Evolutionary conservation across 306 rosid genomes (phyloP).

Genomic region (Pterocarpus macrocarpus): DNA sequence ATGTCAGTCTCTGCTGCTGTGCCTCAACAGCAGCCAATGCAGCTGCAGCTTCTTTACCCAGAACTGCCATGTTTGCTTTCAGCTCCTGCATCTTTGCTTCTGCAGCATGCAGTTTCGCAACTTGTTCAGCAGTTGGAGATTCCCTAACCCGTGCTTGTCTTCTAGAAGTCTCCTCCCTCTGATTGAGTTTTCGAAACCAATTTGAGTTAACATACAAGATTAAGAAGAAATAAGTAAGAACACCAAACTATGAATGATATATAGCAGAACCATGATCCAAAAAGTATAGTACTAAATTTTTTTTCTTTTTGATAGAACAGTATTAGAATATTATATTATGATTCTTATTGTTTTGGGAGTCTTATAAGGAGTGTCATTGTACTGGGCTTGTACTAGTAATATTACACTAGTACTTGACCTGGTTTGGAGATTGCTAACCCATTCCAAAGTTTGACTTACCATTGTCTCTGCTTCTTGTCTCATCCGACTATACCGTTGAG

Average conservation of each 20-base stretch:
- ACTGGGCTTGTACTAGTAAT: neutral
- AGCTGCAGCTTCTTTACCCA: constrained; percentile 94
- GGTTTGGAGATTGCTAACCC: constrained; percentile 24
- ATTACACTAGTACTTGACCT: constrained; percentile 9
- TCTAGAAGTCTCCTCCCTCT: constrained; percentile 82
- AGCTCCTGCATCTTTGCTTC: constrained; percentile 90
- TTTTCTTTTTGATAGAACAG: no score
- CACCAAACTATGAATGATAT: constrained; percentile 18
- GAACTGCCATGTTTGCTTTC: constrained; percentile 91
- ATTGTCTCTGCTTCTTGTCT: constrained; percentile 94
- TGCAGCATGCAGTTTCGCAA: constrained; percentile 87
- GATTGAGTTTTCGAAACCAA: constrained; percentile 54
- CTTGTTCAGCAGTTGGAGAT: constrained; percentile 79
- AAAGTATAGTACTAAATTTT: neutral
- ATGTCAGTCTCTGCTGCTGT: constrained; percentile 95
- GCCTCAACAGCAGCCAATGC: constrained; percentile 96
- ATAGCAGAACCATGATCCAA: constrained; percentile 9
- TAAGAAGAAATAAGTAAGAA: constrained; percentile 24
- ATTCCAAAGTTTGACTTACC: constrained; percentile 55
- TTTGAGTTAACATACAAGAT: constrained; percentile 33
- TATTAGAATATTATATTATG: neutral
- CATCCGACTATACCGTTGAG: constrained; percentile 95
- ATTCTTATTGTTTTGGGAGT: neutral
- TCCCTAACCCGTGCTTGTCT: constrained; percentile 87
- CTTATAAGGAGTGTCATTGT: neutral